Evolutionary conservation across 2,329 filamentous ascomycete species (phyloP), one percentile per base, ranked within the genome.

Genomic region (Neopestalotiopsis clavispora): DNA sequence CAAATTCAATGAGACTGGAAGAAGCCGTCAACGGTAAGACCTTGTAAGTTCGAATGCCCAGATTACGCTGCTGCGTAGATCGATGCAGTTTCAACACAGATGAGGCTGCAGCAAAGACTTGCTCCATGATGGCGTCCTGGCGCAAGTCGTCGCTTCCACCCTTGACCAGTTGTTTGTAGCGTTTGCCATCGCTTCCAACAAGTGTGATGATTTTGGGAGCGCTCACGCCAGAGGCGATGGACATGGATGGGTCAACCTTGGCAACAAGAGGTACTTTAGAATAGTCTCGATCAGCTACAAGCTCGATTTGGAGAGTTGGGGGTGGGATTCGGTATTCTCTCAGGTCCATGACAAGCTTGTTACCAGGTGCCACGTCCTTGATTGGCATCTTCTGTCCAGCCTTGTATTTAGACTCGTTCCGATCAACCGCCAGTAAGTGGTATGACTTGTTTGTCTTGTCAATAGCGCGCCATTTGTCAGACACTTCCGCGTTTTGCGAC

Each of bases 41-140:
- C 80, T 98, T 98, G 86, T 99, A 99, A 0, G 96, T 98, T 69
- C 97, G 88, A 76, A 99, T 97, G 9, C 92, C 93, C 12, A 99
- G 85, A 72, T 93, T 93, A 5, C 96, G 91, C 77, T 97, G 94
- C 52, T 94, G 92, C 2, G 96, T 98, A 13, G 91, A 88, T 67
- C 94, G 91, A 79, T 98, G 94, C 63, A 93, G 91, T 78, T 93
- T 93, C 32, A 99, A 85, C 28, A 99, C 88, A 65, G 93, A 93
- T 69, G 94, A 98, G 28, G 98, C 96, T 80, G 97, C 94, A 69
- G 95, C 94, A 78, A 99, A 99, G 1, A 99, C 96, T 81, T 99
- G 96, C 80, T 99, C 97, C 97, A 99, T 99, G 84, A 90, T 99
- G 59, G 95, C 94, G 76, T 99, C 96, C 82, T 99, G 96, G 9